Percentiles rank a stretch among this genome's conserved stretches.
phyloP scores from a whole-genome alignment of 352 stramenopile genomes.

The Globisporangium viniferum region DNA sequence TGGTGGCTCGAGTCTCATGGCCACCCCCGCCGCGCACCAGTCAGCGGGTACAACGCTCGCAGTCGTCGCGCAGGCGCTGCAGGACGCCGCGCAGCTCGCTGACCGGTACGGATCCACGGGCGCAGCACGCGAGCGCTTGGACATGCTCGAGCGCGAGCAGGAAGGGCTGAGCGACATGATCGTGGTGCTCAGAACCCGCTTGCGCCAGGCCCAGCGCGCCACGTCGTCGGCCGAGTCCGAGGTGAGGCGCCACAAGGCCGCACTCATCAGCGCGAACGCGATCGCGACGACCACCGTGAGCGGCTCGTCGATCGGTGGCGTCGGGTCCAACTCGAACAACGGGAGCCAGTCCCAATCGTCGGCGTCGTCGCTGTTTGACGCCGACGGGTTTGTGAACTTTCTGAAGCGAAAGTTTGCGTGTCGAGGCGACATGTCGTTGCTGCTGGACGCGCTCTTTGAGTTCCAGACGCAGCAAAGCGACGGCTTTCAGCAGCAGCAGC shows the following conservation, averaged over 20 bases:
- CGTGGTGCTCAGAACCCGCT: slow-evolving; percentile 17
- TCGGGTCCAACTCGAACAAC: not conserved
- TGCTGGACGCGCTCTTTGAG: slow-evolving; percentile 22
- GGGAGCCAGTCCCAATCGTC: not conserved
- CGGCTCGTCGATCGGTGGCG: not conserved
- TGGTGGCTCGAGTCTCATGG: not conserved
- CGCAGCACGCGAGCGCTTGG: slow-evolving; percentile 25
- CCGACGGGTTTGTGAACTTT: slow-evolving; percentile 25
- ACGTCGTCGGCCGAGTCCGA: slow-evolving; percentile 23
- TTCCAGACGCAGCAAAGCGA: slow-evolving; percentile 19
- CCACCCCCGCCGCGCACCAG: not conserved
- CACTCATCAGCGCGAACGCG: slow-evolving; percentile 10
- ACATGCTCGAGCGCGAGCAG: slow-evolving; percentile 29
- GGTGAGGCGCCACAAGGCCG: slow-evolving; percentile 15
- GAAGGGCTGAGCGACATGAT: slow-evolving; percentile 22
- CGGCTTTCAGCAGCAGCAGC: not conserved
- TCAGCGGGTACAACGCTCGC: slow-evolving; percentile 9
- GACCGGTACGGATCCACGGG: slow-evolving; percentile 30
- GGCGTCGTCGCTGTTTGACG: slow-evolving; percentile 14
- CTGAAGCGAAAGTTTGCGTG: slow-evolving; percentile 33
- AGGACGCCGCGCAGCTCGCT: slow-evolving; percentile 35
- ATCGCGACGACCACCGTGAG: slow-evolving; percentile 3
- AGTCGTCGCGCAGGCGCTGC: slow-evolving; percentile 23
- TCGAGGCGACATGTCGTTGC: slow-evolving; percentile 26
- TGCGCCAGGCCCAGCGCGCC: slow-evolving; percentile 19